Percentiles rank a stretch among this genome's conserved stretches.
Conservation (phyloP, 2,329 filamentous ascomycete species). For the Beauveria scarabaeidicola region DNA sequence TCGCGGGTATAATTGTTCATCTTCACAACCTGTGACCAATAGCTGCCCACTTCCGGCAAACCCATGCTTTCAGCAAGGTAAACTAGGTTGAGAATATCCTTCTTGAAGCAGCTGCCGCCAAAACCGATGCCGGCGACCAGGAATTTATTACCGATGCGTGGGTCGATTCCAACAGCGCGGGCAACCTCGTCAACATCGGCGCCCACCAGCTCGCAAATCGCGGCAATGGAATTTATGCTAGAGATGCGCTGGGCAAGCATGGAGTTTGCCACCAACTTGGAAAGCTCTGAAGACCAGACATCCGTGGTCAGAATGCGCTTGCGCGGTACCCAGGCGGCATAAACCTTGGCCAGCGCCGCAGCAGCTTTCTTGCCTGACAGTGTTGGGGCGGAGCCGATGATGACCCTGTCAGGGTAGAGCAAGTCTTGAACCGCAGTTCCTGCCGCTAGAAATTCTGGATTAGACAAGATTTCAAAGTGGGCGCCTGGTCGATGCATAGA, state of each 20-base stretch:
- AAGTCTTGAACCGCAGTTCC: constrained; percentile 68
- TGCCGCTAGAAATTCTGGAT: constrained; percentile 74
- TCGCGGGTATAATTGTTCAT: constrained; percentile 71
- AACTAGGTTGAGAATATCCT: constrained; percentile 65
- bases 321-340: constrained; percentile 61
- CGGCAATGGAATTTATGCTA: constrained; percentile 72
- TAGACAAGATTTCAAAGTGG: constrained; percentile 68
- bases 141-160: constrained; percentile 63
- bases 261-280: constrained; percentile 72
- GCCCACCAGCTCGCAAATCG: constrained; percentile 67
- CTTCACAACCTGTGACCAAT: constrained; percentile 65
- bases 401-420: constrained; percentile 60
- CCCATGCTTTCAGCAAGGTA: constrained; percentile 65
- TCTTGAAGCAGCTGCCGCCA: constrained; percentile 74
- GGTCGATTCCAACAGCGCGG: constrained; percentile 58
- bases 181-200: constrained; percentile 67
- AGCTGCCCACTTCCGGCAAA: constrained; percentile 62
- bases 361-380: constrained; percentile 53
- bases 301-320: constrained; percentile 63
- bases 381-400: constrained; percentile 63
- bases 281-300: constrained; percentile 68
- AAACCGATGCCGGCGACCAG: constrained; percentile 70
- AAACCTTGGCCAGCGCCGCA: constrained; percentile 54
- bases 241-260: constrained; percentile 74
- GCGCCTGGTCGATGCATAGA: constrained; percentile 53